These are phyloP conservation scores for Aureobasidium subglaciale DNA, from an alignment of 2,329 filamentous ascomycete genomes.

Conservation along the genomic window DNA sequence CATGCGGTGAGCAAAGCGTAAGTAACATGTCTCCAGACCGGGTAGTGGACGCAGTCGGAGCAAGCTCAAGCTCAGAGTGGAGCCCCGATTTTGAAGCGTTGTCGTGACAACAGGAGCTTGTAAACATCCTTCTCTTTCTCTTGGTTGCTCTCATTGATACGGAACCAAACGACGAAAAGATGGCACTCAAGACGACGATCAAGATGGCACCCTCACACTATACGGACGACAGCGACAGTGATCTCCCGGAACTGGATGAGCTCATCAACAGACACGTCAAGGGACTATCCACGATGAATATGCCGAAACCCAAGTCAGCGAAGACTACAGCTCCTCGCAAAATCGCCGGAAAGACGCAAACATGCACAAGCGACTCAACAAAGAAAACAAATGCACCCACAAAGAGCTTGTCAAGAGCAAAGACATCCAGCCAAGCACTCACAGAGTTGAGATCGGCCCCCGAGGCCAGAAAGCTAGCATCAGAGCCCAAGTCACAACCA, in stretches of 20 bases:
- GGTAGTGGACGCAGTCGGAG: no score
- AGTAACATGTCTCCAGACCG: no score
- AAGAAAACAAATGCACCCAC: neutral
- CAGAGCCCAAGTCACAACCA: neutral
- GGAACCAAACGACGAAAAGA: neutral
- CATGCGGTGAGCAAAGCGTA: no score
- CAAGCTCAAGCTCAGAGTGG: neutral
- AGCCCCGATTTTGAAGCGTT: neutral
- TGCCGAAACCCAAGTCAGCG: neutral
- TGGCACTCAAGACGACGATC: slow-evolving; percentile 3
- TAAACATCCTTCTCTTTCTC: slow-evolving; percentile 4
- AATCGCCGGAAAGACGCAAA: neutral
- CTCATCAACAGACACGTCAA: slow-evolving; percentile 18
- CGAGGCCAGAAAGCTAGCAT: neutral
- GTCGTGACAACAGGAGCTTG: neutral
- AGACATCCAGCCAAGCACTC: neutral
- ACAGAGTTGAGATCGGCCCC: neutral
- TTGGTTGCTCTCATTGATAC: neutral
- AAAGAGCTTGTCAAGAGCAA: neutral
- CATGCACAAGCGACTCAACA: neutral
- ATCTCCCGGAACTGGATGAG: slow-evolving; percentile 18
- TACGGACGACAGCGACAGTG: slow-evolving; percentile 4
- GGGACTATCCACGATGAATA: neutral
- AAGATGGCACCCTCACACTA: neutral
- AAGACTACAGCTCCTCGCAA: neutral